phyloP scores from a whole-genome alignment of 2,329 filamentous ascomycete genomes.

The Colletotrichum phormii region DNA sequence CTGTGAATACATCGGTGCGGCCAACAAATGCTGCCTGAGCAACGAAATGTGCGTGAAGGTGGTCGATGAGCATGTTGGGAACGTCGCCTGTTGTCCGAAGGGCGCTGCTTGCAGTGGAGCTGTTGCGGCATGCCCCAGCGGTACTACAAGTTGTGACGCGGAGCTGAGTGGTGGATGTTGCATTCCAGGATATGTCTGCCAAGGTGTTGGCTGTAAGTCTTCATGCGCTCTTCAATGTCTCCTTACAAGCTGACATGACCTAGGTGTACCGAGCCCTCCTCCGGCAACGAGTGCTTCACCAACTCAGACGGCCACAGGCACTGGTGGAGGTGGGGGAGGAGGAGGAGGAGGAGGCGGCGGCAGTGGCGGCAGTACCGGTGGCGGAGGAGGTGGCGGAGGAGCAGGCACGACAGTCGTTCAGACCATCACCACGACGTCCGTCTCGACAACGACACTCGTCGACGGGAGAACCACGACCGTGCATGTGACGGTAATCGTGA shows the following conservation, averaged over 20 bases:
- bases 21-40: conserved; percentile 79
- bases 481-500: conserved; percentile 54
- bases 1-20: conserved; percentile 73
- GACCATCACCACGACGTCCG: conserved; percentile 45
- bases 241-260: conserved; percentile 25
- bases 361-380: neutral
- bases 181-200: conserved; percentile 76
- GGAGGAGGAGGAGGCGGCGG: neutral
- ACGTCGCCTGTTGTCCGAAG: conserved; percentile 80
- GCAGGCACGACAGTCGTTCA: conserved; percentile 50
- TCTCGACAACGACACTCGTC: conserved; percentile 43
- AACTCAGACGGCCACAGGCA: conserved; percentile 34
- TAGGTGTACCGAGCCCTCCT: conserved; percentile 49
- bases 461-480: conserved; percentile 51
- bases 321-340: conserved; percentile 14
- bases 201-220: conserved; percentile 75
- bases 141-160: conserved; percentile 73
- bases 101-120: conserved; percentile 72
- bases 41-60: conserved; percentile 75
- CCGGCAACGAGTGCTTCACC: conserved; percentile 39
- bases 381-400: neutral
- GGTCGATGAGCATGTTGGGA: conserved; percentile 70
- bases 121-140: conserved; percentile 71
- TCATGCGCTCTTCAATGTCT: neutral
- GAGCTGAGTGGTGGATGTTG: conserved; percentile 81